Evolutionary conservation across 805 yeast species (phyloP).

Genomic region (Cyberlindnera veronae): DNA sequence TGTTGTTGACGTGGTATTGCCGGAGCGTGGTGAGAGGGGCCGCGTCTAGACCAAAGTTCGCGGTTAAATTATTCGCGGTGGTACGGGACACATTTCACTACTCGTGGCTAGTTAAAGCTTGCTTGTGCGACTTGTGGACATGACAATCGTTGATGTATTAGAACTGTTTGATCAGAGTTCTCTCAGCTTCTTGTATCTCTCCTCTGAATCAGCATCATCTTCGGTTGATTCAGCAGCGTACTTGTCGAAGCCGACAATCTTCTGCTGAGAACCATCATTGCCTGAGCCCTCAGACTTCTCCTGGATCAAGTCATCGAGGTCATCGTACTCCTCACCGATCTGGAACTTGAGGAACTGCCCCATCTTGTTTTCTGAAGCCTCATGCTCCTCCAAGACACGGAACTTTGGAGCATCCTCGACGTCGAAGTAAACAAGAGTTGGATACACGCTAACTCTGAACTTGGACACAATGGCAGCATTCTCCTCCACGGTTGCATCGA

Average conservation of each 20-base stretch:
- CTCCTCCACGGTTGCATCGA: constrained; percentile 32
- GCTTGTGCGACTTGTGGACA: no score
- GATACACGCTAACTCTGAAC: constrained; percentile 29
- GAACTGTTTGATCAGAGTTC: no score
- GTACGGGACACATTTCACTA: no score
- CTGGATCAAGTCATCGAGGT: constrained; percentile 11
- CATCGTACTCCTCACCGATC: constrained; percentile 15
- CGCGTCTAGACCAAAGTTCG: no score
- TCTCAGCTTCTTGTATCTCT: constrained; percentile 21
- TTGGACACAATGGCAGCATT: constrained; percentile 27
- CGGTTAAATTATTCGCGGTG: no score
- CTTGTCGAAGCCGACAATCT: constrained; percentile 11
- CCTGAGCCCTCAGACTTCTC: constrained; percentile 17
- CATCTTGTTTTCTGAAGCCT: constrained; percentile 27
- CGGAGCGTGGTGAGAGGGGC: no score
- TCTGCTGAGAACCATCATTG: constrained; percentile 8
- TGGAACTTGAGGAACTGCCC: constrained; percentile 29
- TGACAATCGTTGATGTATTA: no score
- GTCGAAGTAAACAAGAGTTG: constrained; percentile 30
- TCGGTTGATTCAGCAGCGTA: constrained; percentile 17
- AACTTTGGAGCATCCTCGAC: constrained; percentile 13
- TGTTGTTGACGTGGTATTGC: background rate
- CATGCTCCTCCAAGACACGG: constrained; percentile 17
- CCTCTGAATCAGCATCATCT: constrained; percentile 19
- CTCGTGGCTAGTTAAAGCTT: no score